Evolutionary conservation across 1,284 basidiomycete species (phyloP).

Genomic region (Trichosporon inkin): DNA sequence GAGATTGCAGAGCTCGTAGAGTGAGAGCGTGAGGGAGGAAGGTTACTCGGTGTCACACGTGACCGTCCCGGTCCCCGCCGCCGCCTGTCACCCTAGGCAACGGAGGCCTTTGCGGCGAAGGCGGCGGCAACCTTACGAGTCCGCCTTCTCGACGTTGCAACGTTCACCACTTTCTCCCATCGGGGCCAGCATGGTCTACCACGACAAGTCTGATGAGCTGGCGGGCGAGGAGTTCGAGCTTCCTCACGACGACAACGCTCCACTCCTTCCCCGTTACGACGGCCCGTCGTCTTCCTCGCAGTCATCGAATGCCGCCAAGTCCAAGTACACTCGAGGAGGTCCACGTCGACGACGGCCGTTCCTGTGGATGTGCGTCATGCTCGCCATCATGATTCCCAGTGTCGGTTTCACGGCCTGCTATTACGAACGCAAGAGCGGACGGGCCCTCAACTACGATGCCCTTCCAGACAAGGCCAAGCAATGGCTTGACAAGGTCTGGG

Average conservation of each 20-base stretch:
- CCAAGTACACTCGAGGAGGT: neutral
- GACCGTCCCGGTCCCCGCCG: neutral
- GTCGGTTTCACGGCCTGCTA: conserved; percentile 30
- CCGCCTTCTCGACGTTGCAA: neutral
- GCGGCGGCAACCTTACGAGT: neutral
- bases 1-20: no score
- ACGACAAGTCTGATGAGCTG: conserved; percentile 21
- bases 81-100: neutral
- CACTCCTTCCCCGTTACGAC: conserved; percentile 41
- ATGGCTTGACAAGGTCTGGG: conserved; percentile 32
- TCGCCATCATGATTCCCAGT: conserved; percentile 29
- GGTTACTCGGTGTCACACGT: neutral
- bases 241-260: conserved; percentile 28
- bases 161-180: neutral
- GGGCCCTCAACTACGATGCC: conserved; percentile 26
- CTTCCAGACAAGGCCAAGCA: conserved; percentile 36
- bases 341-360: conserved; percentile 17
- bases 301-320: neutral
- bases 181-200: conserved; percentile 12
- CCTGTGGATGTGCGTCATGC: conserved; percentile 29
- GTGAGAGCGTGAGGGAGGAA: neutral
- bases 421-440: conserved; percentile 25
- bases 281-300: neutral
- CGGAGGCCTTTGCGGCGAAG: neutral
- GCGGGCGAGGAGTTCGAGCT: conserved; percentile 38